Conservation (phyloP, 202 grass and related monocot genomes). For the Eragrostis tef region DNA sequence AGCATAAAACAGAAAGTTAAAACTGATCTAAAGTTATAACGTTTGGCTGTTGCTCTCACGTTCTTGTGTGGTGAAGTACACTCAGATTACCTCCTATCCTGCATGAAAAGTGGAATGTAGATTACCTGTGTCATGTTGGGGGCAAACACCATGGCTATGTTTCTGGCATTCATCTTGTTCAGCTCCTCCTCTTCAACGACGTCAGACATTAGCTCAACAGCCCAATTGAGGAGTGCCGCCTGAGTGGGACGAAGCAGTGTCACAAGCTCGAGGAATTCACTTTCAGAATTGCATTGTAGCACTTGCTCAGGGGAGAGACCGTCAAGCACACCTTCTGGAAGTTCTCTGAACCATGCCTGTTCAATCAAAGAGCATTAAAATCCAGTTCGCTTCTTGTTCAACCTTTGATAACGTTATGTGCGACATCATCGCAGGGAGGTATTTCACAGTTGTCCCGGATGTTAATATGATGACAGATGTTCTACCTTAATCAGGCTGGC, state of each 20-base stretch:
- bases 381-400: not conserved
- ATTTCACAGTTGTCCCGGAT: not conserved
- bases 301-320: constrained; percentile 82
- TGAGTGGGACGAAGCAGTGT: constrained; percentile 66
- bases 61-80: not conserved
- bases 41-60: not conserved
- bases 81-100: not conserved
- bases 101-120: constrained; percentile 17
- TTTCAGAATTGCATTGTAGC: constrained; percentile 81
- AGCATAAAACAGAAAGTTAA: constrained; percentile 43
- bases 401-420: not conserved
- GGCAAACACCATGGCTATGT: constrained; percentile 93
- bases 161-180: constrained; percentile 98
- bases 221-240: constrained; percentile 78
- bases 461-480: constrained; percentile 18
- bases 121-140: constrained; percentile 96
- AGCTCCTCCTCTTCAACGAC: constrained; percentile 84
- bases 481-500: constrained; percentile 96
- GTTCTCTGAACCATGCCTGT: constrained; percentile 96
- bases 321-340: constrained; percentile 86
- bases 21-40: not conserved
- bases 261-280: constrained; percentile 74
- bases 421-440: not conserved
- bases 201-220: constrained; percentile 85
- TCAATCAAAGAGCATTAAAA: constrained; percentile 30